phyloP scores from a whole-genome alignment of 2,329 filamentous ascomycete species.

The Cordyceps farinosa region DNA sequence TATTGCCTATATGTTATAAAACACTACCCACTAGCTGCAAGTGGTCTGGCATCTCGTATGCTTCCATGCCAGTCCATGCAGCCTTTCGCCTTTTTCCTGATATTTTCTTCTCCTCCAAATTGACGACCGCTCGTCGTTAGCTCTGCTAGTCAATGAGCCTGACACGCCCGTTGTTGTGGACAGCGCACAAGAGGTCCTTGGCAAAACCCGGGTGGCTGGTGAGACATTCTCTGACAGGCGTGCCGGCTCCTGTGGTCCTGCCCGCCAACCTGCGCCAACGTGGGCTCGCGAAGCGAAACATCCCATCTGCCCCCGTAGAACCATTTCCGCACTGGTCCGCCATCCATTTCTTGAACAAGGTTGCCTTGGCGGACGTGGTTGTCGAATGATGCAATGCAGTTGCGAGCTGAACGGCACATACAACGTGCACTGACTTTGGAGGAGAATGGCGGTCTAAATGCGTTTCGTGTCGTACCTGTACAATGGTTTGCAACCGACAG shows the following conservation, averaged over 20 bases:
- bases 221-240: constrained; percentile 13
- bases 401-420: neutral
- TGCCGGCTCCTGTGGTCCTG: neutral
- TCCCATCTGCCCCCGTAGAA: neutral
- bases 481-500: neutral
- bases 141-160: neutral
- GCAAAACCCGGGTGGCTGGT: neutral
- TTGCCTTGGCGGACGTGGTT: neutral
- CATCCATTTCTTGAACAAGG: neutral
- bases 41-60: neutral
- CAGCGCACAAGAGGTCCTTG: neutral
- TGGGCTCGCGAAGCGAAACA: constrained; percentile 3
- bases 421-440: too few species aligned
- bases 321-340: neutral
- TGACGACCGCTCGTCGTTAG: neutral
- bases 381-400: neutral
- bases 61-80: neutral
- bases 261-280: neutral
- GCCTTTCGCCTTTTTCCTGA: neutral
- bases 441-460: too few species aligned
- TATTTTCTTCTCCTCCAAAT: neutral
- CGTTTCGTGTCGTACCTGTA: neutral
- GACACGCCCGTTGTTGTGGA: neutral
- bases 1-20: neutral
- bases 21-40: neutral